Conservation (phyloP, 495 filamentous ascomycete species). For the Lophiotrema nucula region DNA sequence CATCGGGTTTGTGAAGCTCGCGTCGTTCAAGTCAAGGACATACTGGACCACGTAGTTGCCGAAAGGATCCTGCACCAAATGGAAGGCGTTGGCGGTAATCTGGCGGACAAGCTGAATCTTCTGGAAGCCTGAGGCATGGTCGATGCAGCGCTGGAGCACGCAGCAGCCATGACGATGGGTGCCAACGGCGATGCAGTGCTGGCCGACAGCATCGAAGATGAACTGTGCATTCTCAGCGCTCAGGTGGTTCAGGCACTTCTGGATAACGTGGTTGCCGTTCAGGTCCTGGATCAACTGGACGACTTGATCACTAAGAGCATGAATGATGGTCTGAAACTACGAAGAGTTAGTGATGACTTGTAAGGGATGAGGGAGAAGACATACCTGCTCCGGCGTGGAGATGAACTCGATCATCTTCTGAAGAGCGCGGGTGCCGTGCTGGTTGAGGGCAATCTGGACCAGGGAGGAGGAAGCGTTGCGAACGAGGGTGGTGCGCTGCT, state of each 20-base stretch:
- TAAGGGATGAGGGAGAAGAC: not conserved
- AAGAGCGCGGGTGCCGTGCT: constrained; percentile 91
- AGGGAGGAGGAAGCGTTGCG: constrained; percentile 81
- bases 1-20: constrained; percentile 77
- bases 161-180: constrained; percentile 98
- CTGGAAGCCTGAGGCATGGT: constrained; percentile 88
- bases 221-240: constrained; percentile 79
- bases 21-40: constrained; percentile 87
- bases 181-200: constrained; percentile 81
- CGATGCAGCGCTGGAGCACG: constrained; percentile 95
- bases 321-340: constrained; percentile 76
- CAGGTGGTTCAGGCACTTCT: constrained; percentile 96
- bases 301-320: constrained; percentile 72
- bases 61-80: constrained; percentile 91
- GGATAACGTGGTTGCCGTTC: constrained; percentile 98
- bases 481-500: constrained; percentile 89
- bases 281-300: constrained; percentile 93
- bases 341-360: constrained; percentile 17
- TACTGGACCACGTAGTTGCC: constrained; percentile 99
- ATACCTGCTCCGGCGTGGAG: constrained; percentile 64
- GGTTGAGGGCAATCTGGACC: constrained; percentile 89
- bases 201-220: constrained; percentile 91
- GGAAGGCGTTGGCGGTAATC: constrained; percentile 78
- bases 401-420: constrained; percentile 99
- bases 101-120: constrained; percentile 79